Evolutionary conservation across 1,284 basidiomycete genomes (phyloP).

Genomic region (Serendipita sp.): DNA sequence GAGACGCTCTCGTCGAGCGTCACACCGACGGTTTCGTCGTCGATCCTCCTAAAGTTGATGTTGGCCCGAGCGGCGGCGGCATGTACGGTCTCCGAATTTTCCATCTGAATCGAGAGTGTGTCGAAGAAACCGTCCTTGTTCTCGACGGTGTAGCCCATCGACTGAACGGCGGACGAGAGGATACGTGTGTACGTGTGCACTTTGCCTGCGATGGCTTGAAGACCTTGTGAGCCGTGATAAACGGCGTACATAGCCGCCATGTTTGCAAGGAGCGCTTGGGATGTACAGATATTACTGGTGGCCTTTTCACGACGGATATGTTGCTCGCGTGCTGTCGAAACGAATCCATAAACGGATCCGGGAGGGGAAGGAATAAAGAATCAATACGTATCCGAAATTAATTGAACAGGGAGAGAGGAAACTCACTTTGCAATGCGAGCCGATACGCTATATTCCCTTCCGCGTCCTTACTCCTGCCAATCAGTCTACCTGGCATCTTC

Average conservation of each 20-base stretch:
- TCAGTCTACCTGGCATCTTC: slow-evolving; percentile 92
- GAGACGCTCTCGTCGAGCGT: slow-evolving; percentile 88
- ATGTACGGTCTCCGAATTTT: slow-evolving; percentile 56
- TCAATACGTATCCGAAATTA: no score
- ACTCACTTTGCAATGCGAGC: slow-evolving; percentile 81
- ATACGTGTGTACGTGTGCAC: slow-evolving; percentile 82
- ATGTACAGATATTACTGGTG: slow-evolving; percentile 87
- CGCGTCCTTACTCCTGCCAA: slow-evolving; percentile 79
- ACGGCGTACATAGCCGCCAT: slow-evolving; percentile 97
- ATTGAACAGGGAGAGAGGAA: neutral
- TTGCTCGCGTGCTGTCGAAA: slow-evolving; percentile 68
- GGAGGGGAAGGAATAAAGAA: no score
- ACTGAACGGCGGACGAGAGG: slow-evolving; percentile 55
- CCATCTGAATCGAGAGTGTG: slow-evolving; percentile 74
- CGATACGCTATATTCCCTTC: slow-evolving; percentile 82
- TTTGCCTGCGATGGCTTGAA: slow-evolving; percentile 76
- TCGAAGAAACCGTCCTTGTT: slow-evolving; percentile 73
- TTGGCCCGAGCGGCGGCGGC: slow-evolving; percentile 47
- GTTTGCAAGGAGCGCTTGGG: slow-evolving; percentile 87
- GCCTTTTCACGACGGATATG: slow-evolving; percentile 95
- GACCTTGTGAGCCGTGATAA: slow-evolving; percentile 85
- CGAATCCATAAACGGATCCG: no score
- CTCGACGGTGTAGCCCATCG: slow-evolving; percentile 54
- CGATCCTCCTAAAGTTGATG: slow-evolving; percentile 78
- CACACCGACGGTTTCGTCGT: slow-evolving; percentile 68